phyloP scores from a whole-genome alignment of 2,329 filamentous ascomycete genomes.

The Amphichorda felina region DNA sequence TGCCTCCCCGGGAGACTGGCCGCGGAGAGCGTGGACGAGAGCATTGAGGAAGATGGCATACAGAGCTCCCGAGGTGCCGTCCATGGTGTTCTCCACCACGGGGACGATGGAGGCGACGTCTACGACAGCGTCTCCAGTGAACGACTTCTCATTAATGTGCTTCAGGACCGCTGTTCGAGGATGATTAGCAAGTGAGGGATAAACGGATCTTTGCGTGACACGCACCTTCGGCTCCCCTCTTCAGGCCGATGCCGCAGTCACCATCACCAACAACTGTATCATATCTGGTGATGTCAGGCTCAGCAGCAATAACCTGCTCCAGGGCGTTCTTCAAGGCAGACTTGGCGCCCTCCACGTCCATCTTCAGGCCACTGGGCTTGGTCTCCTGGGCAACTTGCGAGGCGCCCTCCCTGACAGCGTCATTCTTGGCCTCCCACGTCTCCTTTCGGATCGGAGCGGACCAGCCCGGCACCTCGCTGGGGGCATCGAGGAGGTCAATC shows the following conservation, averaged over 20 bases:
- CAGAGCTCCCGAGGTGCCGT: slow-evolving; percentile 48
- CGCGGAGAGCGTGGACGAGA: slow-evolving; percentile 52
- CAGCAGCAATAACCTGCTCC: slow-evolving; percentile 49
- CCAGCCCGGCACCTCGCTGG: slow-evolving; percentile 61
- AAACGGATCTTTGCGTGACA: too few relatives aligned
- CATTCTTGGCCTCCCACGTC: slow-evolving; percentile 50
- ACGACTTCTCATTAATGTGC: slow-evolving; percentile 29
- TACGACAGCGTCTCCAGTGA: slow-evolving; percentile 39
- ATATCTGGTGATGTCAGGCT: slow-evolving; percentile 60
- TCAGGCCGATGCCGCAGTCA: slow-evolving; percentile 78
- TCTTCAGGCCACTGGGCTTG: slow-evolving; percentile 34
- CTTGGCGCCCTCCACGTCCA: slow-evolving; percentile 38
- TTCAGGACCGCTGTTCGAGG: slow-evolving; percentile 33
- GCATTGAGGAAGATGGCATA: slow-evolving; percentile 84
- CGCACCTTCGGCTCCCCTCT: slow-evolving; percentile 70
- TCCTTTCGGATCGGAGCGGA: slow-evolving; percentile 46
- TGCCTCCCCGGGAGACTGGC: slow-evolving; percentile 24
- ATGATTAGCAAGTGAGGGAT: slow-evolving; percentile 8
- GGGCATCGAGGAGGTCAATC: slow-evolving; percentile 58
- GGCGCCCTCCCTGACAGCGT: slow-evolving; percentile 29
- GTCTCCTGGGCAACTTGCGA: slow-evolving; percentile 16
- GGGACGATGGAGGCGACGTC: slow-evolving; percentile 40
- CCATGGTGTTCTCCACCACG: slow-evolving; percentile 46
- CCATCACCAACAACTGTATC: slow-evolving; percentile 83
- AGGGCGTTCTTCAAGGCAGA: slow-evolving; percentile 44